Evolutionary conservation across 83 land plant genomes (phyloP).

Genomic region (Picea mariana): DNA sequence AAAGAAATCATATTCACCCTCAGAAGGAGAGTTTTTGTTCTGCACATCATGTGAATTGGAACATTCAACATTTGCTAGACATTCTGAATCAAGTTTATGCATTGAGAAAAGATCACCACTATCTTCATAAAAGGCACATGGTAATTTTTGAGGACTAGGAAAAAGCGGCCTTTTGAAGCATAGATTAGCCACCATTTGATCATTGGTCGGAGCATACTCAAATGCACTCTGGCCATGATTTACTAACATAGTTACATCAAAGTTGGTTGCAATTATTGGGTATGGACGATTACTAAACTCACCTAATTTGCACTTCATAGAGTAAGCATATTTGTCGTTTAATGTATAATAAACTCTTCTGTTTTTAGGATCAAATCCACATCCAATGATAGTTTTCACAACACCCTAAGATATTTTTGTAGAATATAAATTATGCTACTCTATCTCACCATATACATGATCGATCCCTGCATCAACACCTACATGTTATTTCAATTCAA

Average conservation of each 20-base stretch:
- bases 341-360: slow-evolving; percentile 77
- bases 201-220: slow-evolving; percentile 62
- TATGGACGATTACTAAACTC: slow-evolving; percentile 53
- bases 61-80: slow-evolving; percentile 12
- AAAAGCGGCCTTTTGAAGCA: slow-evolving; percentile 28
- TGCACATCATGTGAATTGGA: slow-evolving; percentile 6
- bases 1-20: slow-evolving; percentile 19
- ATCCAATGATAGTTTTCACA: slow-evolving; percentile 59
- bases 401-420: slow-evolving; percentile 35
- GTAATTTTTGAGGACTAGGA: not conserved
- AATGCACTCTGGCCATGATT: slow-evolving; percentile 75
- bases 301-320: slow-evolving; percentile 44
- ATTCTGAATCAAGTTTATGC: slow-evolving; percentile 51
- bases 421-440: not conserved
- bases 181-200: slow-evolving; percentile 59
- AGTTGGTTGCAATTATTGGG: slow-evolving; percentile 50
- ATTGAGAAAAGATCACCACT: slow-evolving; percentile 81
- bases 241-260: slow-evolving; percentile 44
- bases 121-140: slow-evolving; percentile 30
- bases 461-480: not conserved
- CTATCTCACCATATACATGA: not conserved
- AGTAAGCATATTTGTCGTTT: slow-evolving; percentile 55
- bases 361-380: slow-evolving; percentile 73
- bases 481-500: not conserved
- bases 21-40: not conserved